Percentiles rank a stretch among this genome's conserved stretches.
These are phyloP conservation scores for Trichoderma gracile DNA, from an alignment of 2,329 filamentous ascomycete genomes.

Conservation along the genomic window DNA sequence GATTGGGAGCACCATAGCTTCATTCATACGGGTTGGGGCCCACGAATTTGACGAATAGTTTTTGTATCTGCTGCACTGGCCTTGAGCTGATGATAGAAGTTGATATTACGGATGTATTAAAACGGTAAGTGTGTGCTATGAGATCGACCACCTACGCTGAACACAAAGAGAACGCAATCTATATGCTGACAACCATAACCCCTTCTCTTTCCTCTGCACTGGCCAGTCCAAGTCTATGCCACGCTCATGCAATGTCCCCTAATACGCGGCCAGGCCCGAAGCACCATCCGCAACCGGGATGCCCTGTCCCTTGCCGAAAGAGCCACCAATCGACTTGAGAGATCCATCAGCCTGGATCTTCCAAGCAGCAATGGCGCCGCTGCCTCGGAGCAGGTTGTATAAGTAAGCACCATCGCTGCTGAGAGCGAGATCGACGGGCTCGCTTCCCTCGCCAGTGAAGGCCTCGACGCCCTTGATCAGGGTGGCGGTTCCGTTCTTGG, in stretches of 20 bases:
- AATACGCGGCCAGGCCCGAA: slow-evolving; percentile 27
- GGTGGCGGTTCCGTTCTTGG: slow-evolving; percentile 26
- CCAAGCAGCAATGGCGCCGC: slow-evolving; percentile 28
- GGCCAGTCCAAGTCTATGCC: not conserved
- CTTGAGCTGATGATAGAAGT: not conserved
- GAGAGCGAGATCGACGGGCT: slow-evolving; percentile 30
- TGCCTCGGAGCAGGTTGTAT: slow-evolving; percentile 31
- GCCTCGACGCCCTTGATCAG: slow-evolving; percentile 28
- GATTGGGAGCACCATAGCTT: not conserved
- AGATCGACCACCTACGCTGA: not conserved
- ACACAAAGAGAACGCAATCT: not conserved
- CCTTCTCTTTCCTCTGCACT: not conserved
- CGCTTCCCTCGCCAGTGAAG: slow-evolving; percentile 26
- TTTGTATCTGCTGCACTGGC: not conserved
- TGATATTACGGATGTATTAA: not conserved
- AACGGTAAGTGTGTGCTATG: not conserved
- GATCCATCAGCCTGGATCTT: slow-evolving; percentile 30
- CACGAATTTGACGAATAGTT: not conserved
- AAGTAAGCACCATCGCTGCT: slow-evolving; percentile 29
- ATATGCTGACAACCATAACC: not conserved
- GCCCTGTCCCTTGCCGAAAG: slow-evolving; percentile 28
- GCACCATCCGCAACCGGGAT: slow-evolving; percentile 26
- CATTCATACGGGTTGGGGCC: not conserved
- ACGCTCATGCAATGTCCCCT: not conserved
- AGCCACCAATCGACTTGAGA: slow-evolving; percentile 27